Conservation (phyloP, 116 monocot species). For the Iris pallida region DNA sequence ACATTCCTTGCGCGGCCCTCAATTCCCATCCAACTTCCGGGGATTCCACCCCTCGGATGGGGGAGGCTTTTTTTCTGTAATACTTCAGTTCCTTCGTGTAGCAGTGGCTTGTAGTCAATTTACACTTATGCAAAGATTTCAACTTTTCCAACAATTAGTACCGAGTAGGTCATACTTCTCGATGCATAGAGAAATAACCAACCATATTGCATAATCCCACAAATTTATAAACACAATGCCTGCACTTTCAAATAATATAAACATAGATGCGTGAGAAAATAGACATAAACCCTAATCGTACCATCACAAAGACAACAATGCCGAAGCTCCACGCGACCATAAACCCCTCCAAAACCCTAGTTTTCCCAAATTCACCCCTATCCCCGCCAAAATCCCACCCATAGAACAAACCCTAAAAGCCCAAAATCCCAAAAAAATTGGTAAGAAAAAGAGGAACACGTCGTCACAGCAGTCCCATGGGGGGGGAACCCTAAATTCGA, state of each 20-base stretch:
- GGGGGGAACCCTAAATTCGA: too few species aligned
- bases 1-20: too few species aligned
- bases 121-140: too few species aligned
- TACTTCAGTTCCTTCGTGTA: neutral
- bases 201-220: neutral
- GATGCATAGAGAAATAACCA: neutral
- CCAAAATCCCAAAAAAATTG: neutral
- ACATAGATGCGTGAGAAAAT: neutral
- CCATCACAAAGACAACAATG: neutral
- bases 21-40: too few species aligned
- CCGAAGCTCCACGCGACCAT: neutral
- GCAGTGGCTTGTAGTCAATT: too few species aligned
- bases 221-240: neutral
- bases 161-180: neutral
- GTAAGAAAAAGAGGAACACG: too few species aligned
- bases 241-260: neutral
- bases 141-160: neutral
- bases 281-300: neutral
- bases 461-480: too few species aligned
- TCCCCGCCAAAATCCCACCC: neutral
- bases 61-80: neutral
- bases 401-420: neutral
- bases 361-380: neutral
- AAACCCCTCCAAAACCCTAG: neutral
- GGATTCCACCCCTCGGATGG: too few species aligned